These are phyloP conservation scores for Powellomyces hirtus DNA, from an alignment of 192 early-diverging fungal genomes.

Conservation along the genomic window DNA sequence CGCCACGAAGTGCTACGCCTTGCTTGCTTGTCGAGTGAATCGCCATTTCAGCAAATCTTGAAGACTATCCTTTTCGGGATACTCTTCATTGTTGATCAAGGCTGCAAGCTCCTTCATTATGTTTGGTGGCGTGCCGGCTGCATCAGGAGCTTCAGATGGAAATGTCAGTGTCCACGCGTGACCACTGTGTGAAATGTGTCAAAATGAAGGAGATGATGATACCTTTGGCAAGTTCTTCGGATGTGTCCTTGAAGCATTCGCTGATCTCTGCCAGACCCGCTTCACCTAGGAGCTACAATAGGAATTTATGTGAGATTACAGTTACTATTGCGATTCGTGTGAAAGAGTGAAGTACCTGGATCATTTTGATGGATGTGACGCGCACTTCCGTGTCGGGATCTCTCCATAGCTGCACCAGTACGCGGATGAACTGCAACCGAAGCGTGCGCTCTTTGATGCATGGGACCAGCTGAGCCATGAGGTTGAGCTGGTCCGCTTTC, in stretches of 20 bases:
- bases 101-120: constrained; percentile 51
- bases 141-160: too few species aligned
- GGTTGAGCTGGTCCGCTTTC: constrained; percentile 52
- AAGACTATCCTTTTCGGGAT: constrained; percentile 53
- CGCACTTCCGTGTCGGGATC: constrained; percentile 57
- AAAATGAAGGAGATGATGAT: neutral
- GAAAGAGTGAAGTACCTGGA: constrained; percentile 30
- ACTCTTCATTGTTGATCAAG: constrained; percentile 48
- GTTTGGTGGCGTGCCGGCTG: neutral
- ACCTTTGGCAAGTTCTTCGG: neutral
- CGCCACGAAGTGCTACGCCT: neutral
- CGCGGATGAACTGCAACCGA: constrained; percentile 31
- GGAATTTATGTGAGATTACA: too few species aligned
- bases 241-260: constrained; percentile 41
- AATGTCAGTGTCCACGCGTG: too few species aligned
- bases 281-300: constrained; percentile 46
- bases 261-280: constrained; percentile 42
- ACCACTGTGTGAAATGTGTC: too few species aligned
- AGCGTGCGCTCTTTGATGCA: constrained; percentile 19
- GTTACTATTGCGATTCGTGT: neutral
- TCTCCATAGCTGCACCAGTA: constrained; percentile 48
- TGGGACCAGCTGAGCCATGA: constrained; percentile 40
- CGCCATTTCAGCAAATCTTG: constrained; percentile 54
- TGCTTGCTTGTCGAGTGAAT: constrained; percentile 18
- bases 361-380: constrained; percentile 48